Conservation (phyloP, 306 rosid genomes). For the Begonia peltatifolia region DNA sequence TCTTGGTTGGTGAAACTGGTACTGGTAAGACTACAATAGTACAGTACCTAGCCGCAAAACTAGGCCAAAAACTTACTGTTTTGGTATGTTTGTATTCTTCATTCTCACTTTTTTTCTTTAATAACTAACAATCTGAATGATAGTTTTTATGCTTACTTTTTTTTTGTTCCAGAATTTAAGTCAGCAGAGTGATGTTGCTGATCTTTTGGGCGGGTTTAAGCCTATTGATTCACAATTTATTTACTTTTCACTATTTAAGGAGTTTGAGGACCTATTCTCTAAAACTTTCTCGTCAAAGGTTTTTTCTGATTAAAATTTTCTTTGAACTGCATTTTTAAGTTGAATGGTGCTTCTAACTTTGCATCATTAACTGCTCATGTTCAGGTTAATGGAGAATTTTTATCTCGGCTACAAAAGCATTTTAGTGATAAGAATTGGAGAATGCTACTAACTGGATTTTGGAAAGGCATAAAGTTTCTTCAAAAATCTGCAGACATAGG, state of each 20-base stretch:
- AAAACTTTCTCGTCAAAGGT: conserved; percentile 44
- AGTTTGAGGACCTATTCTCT: conserved; percentile 47
- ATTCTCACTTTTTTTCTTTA: conserved; percentile 1
- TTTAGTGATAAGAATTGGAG: conserved; percentile 43
- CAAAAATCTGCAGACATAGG: conserved; percentile 20
- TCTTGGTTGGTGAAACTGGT: conserved; percentile 97
- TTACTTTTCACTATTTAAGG: conserved; percentile 37
- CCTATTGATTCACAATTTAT: conserved; percentile 52
- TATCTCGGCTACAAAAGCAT: conserved; percentile 18
- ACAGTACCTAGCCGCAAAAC: conserved; percentile 77
- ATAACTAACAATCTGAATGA: background rate
- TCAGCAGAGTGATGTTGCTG: conserved; percentile 91
- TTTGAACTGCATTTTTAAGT: conserved; percentile 2
- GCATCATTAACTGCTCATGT: conserved; percentile 11
- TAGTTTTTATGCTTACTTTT: conserved; percentile 3
- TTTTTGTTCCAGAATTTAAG: conserved; percentile 62
- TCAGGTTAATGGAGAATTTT: conserved; percentile 32
- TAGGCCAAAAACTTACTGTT: conserved; percentile 77
- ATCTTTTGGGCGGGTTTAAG: conserved; percentile 81
- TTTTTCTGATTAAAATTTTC: conserved; percentile 6
- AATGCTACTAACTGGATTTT: conserved; percentile 29
- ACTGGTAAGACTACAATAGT: conserved; percentile 95
- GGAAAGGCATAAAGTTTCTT: conserved; percentile 20
- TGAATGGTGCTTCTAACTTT: conserved; percentile 8
- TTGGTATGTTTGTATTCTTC: conserved; percentile 39